phyloP scores from a whole-genome alignment of 2,329 filamentous ascomycete genomes.

The Ceratocystis diversiconidia region DNA sequence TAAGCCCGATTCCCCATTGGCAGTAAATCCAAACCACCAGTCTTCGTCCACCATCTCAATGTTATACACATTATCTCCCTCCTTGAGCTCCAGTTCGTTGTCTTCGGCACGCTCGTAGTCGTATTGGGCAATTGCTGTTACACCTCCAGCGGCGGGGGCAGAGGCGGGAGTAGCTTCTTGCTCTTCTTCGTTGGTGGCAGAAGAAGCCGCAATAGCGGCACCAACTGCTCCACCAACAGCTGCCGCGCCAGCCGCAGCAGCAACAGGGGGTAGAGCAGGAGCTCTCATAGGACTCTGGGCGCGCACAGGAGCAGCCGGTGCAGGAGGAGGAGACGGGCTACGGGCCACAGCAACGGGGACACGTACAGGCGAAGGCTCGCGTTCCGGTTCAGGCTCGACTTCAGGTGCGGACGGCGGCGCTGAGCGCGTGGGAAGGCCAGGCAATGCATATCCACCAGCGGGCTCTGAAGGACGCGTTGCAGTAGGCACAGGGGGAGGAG shows the following conservation, averaged over 20 bases:
- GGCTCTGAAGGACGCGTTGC: conserved; percentile 46
- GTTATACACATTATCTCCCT: conserved; percentile 76
- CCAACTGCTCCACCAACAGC: conserved; percentile 12
- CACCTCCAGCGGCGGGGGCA: conserved; percentile 34
- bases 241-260: conserved; percentile 15
- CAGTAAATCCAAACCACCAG: conserved; percentile 96
- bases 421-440: conserved; percentile 54
- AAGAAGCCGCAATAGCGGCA: not conserved
- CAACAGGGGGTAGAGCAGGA: conserved; percentile 16
- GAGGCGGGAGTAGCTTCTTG: conserved; percentile 9
- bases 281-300: conserved; percentile 24
- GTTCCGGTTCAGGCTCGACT: conserved; percentile 42
- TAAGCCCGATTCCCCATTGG: conserved; percentile 66
- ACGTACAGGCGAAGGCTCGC: conserved; percentile 61
- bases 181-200: not conserved
- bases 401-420: conserved; percentile 38
- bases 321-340: conserved; percentile 30
- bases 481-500: conserved; percentile 27
- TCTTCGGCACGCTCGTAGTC: conserved; percentile 97
- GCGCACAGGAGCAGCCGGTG: conserved; percentile 20
- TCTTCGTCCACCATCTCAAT: conserved; percentile 97
- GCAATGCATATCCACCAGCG: conserved; percentile 62
- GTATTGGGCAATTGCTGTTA: conserved; percentile 70
- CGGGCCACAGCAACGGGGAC: conserved; percentile 75
- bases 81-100: conserved; percentile 82